Conservation (phyloP, 495 filamentous ascomycete species). For the Copromyces sp. region DNA sequence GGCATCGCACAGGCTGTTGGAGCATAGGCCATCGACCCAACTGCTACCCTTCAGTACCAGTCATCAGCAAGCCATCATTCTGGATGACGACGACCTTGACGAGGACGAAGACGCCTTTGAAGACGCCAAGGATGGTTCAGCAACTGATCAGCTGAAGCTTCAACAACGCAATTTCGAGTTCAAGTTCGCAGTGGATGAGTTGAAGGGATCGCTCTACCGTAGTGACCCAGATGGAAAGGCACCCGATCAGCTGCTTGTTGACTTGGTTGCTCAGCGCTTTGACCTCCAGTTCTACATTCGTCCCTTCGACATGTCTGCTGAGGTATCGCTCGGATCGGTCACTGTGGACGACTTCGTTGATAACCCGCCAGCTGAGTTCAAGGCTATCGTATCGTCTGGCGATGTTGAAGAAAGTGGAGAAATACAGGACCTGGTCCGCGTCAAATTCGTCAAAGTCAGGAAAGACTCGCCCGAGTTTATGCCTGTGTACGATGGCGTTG, state of each 20-base stretch:
- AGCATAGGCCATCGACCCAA: conserved; percentile 25
- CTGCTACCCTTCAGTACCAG: conserved; percentile 40
- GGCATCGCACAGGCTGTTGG: conserved; percentile 18
- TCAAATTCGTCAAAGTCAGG: conserved; percentile 86
- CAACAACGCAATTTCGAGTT: conserved; percentile 89
- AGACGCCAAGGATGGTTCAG: conserved; percentile 48
- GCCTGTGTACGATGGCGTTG: conserved; percentile 82
- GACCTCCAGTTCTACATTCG: conserved; percentile 75
- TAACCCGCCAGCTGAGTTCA: conserved; percentile 85
- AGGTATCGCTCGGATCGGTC: conserved; percentile 78
- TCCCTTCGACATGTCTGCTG: conserved; percentile 84
- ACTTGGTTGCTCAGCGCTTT: conserved; percentile 85
- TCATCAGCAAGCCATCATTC: conserved; percentile 63
- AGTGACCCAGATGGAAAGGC: conserved; percentile 70
- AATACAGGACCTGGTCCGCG: conserved; percentile 69
- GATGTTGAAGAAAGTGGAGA: conserved; percentile 55
- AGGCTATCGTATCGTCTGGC: conserved; percentile 86
- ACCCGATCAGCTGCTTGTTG: conserved; percentile 74
- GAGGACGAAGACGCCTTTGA: conserved; percentile 52
- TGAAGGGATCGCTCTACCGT: conserved; percentile 83
- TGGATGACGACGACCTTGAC: conserved; percentile 70
- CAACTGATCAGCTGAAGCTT: conserved; percentile 53
- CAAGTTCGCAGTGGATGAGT: conserved; percentile 85
- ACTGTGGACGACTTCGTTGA: conserved; percentile 90
- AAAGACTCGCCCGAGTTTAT: conserved; percentile 87